phyloP scores from a whole-genome alignment of 2,329 filamentous ascomycete genomes.

The Drechmeria coniospora region DNA sequence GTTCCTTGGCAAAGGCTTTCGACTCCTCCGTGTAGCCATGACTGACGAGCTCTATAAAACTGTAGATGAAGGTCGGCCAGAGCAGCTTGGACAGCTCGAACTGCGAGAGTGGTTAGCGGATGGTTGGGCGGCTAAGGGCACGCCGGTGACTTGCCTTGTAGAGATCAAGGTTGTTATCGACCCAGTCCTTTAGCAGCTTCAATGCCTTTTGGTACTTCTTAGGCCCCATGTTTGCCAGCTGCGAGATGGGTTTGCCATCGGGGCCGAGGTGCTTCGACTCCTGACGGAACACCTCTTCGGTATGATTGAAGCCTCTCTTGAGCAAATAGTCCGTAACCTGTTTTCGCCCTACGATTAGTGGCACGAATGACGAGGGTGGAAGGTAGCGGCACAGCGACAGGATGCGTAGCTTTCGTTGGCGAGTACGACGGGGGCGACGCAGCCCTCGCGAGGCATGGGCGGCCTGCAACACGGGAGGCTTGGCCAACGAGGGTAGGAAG shows the following conservation, averaged over 20 bases:
- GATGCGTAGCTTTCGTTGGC: too few relatives aligned
- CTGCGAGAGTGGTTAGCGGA: slow-evolving; percentile 21
- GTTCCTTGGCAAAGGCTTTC: slow-evolving; percentile 54
- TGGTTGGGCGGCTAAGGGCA: neutral
- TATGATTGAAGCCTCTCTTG: slow-evolving; percentile 87
- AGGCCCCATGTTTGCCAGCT: slow-evolving; percentile 54
- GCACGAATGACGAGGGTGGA: too few relatives aligned
- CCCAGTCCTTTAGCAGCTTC: slow-evolving; percentile 61
- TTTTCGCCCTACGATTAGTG: too few relatives aligned
- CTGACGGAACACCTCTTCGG: slow-evolving; percentile 80
- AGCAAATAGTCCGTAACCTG: slow-evolving; percentile 83
- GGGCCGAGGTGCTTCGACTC: slow-evolving; percentile 75
- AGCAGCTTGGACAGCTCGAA: slow-evolving; percentile 77
- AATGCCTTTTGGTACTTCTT: slow-evolving; percentile 66
- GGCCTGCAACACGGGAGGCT: too few relatives aligned
- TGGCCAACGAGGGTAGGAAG: too few relatives aligned
- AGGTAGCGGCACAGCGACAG: too few relatives aligned
- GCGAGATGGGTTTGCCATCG: slow-evolving; percentile 61
- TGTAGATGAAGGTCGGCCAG: slow-evolving; percentile 92
- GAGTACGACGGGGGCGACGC: too few relatives aligned
- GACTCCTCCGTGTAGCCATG: slow-evolving; percentile 59
- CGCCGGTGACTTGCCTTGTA: slow-evolving; percentile 59
- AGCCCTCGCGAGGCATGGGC: too few relatives aligned
- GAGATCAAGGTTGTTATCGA: slow-evolving; percentile 81
- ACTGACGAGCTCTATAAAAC: slow-evolving; percentile 64